Evolutionary conservation across 2,329 filamentous ascomycete genomes (phyloP).

Genomic region (Fonsecaea erecta): DNA sequence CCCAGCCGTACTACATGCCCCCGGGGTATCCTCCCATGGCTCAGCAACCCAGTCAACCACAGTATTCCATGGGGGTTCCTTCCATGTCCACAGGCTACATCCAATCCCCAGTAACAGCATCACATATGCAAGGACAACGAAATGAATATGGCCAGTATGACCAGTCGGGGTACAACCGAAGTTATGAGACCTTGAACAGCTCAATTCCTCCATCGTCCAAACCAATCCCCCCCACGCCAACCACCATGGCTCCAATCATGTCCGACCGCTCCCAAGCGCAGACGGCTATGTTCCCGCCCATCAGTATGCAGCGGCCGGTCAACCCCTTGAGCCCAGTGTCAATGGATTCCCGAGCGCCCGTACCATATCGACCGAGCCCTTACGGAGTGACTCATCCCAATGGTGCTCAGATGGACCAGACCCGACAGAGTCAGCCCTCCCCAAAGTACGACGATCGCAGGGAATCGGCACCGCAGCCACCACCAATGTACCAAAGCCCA

Average conservation of each 20-base stretch:
- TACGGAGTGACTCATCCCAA: slow-evolving; percentile 30
- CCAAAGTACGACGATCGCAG: slow-evolving; percentile 37
- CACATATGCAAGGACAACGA: slow-evolving; percentile 32
- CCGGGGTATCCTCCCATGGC: slow-evolving; percentile 34
- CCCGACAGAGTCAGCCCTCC: slow-evolving; percentile 35
- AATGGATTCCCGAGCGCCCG: slow-evolving; percentile 32
- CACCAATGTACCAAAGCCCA: slow-evolving; percentile 32
- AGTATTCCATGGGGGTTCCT: slow-evolving; percentile 33
- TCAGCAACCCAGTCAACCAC: slow-evolving; percentile 28
- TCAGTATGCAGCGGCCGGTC: slow-evolving; percentile 36
- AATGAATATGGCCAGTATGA: slow-evolving; percentile 37
- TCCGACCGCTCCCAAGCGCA: slow-evolving; percentile 31
- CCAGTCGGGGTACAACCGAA: slow-evolving; percentile 33
- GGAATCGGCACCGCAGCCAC: slow-evolving; percentile 25
- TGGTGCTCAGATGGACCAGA: slow-evolving; percentile 30
- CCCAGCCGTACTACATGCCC: slow-evolving; percentile 31
- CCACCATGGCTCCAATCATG: slow-evolving; percentile 35
- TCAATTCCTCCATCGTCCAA: slow-evolving; percentile 31
- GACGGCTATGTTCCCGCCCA: slow-evolving; percentile 36
- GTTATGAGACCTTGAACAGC: slow-evolving; percentile 33
- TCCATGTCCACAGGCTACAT: slow-evolving; percentile 34
- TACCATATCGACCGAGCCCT: slow-evolving; percentile 31
- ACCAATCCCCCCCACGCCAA: slow-evolving; percentile 33
- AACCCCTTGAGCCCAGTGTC: slow-evolving; percentile 36
- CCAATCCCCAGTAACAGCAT: slow-evolving; percentile 28